A percentile compares a stretch with the other conserved stretches of the same genome.
These are phyloP conservation scores for Capsella bursapastoris DNA, from an alignment of 345 rosid species.

Conservation along the genomic window DNA sequence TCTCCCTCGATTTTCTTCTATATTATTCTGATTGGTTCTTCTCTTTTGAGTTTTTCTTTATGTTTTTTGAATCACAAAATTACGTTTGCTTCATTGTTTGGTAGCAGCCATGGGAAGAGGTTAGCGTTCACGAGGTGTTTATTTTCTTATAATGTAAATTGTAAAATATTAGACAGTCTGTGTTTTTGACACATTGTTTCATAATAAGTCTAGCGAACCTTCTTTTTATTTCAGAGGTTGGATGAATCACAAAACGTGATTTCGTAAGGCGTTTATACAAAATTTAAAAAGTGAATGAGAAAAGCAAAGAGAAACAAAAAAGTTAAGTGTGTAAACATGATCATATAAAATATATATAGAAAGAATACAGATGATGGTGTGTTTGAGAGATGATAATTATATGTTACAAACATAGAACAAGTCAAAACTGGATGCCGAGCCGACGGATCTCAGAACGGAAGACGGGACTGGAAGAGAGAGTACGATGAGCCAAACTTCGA, in stretches of 20 bases:
- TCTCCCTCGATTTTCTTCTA: constrained; percentile 23
- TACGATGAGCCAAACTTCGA: constrained; percentile 80
- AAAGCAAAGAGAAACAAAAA: background rate
- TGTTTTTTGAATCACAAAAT: background rate
- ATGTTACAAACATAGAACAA: background rate
- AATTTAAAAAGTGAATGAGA: too few species aligned
- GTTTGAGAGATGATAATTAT: constrained; percentile 1
- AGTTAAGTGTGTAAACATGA: background rate
- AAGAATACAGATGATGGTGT: background rate
- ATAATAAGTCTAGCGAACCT: constrained; percentile 16
- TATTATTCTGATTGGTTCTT: constrained; percentile 27
- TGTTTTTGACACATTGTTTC: constrained; percentile 24
- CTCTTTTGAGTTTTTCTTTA: background rate
- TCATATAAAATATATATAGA: background rate
- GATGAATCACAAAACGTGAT: background rate
- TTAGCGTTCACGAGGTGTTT: constrained; percentile 37
- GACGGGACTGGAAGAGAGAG: constrained; percentile 65
- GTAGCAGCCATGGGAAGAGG: constrained; percentile 36
- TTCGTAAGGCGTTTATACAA: constrained; percentile 1
- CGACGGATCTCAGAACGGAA: constrained; percentile 75
- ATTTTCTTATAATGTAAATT: constrained; percentile 34
- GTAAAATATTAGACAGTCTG: constrained; percentile 41
- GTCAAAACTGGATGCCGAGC: constrained; percentile 67
- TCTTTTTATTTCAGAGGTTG: constrained; percentile 3
- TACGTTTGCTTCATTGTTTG: constrained; percentile 28